Percentiles rank a stretch among this genome's conserved stretches.
phyloP scores from a whole-genome alignment of 495 filamentous ascomycete species.

The Annulohypoxylon maeteangense region DNA sequence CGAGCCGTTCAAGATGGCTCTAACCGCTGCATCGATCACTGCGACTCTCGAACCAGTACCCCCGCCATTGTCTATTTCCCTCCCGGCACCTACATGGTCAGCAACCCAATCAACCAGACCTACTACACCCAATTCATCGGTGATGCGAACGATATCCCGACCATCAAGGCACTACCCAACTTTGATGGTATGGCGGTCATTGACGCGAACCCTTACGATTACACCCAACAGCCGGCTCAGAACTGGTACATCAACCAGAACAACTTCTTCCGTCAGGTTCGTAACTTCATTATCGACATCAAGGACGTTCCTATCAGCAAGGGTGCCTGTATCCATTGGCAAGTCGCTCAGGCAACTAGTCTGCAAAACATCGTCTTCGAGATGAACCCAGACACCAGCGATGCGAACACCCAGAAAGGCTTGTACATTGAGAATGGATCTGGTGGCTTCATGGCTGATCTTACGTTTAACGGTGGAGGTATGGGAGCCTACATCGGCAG shows the following conservation, averaged over 20 bases:
- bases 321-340: slow-evolving; percentile 94
- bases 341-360: slow-evolving; percentile 94
- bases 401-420: slow-evolving; percentile 81
- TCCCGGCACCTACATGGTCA: slow-evolving; percentile 78
- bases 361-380: slow-evolving; percentile 91
- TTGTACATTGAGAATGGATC: slow-evolving; percentile 98
- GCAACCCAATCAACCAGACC: slow-evolving; percentile 72
- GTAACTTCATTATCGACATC: slow-evolving; percentile 93
- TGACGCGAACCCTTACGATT: slow-evolving; percentile 84
- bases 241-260: slow-evolving; percentile 91
- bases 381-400: slow-evolving; percentile 78
- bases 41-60: slow-evolving; percentile 82
- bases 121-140: slow-evolving; percentile 88
- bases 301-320: slow-evolving; percentile 70
- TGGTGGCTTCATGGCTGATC: slow-evolving; percentile 87
- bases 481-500: slow-evolving; percentile 89
- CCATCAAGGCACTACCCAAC: slow-evolving; percentile 75
- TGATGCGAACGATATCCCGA: slow-evolving; percentile 74
- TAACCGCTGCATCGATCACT: slow-evolving; percentile 78
- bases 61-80: slow-evolving; percentile 86
- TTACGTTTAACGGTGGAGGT: slow-evolving; percentile 87
- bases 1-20: slow-evolving; percentile 75
- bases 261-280: slow-evolving; percentile 97
- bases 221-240: slow-evolving; percentile 51
- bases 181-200: slow-evolving; percentile 91